Conservation (phyloP, 2,329 filamentous ascomycete species). For the Raffaelea arxii region DNA sequence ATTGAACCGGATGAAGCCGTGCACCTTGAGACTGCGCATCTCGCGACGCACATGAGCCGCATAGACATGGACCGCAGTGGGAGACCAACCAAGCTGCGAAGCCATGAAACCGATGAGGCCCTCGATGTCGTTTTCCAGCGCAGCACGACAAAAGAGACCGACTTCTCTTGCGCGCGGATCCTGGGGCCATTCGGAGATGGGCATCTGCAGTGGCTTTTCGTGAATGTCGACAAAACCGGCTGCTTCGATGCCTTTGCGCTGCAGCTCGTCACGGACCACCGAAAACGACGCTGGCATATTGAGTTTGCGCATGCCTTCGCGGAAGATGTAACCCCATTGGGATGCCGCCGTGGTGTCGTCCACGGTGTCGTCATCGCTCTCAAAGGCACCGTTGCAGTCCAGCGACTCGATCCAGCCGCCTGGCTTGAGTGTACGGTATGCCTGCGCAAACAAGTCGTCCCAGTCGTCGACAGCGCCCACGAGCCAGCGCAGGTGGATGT, state of each 20-base stretch:
- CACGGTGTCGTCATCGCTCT: slow-evolving; percentile 17
- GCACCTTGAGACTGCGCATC: background rate
- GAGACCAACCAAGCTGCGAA: background rate
- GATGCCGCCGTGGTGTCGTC: slow-evolving; percentile 12
- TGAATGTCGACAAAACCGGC: slow-evolving; percentile 6
- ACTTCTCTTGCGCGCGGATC: slow-evolving; percentile 18
- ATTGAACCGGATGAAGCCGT: background rate
- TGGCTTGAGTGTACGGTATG: slow-evolving; percentile 39
- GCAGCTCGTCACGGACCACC: slow-evolving; percentile 1
- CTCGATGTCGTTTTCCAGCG: background rate
- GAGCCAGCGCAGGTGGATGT: slow-evolving; percentile 45
- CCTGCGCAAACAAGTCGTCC: slow-evolving; percentile 35
- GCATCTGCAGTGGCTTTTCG: slow-evolving; percentile 2
- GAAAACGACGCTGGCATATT: slow-evolving; percentile 1
- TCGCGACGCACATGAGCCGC: background rate
- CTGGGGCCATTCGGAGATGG: slow-evolving; percentile 23
- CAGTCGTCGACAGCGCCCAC: slow-evolving; percentile 43
- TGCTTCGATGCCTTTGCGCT: slow-evolving; percentile 1
- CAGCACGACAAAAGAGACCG: slow-evolving; percentile 13
- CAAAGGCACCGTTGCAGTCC: slow-evolving; percentile 11
- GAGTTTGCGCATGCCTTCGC: slow-evolving; percentile 3
- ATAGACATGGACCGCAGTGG: background rate
- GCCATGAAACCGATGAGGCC: background rate
- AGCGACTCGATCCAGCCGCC: slow-evolving; percentile 30
- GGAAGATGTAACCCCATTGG: slow-evolving; percentile 12